These are phyloP conservation scores for Alectoria sarmentosa DNA, from an alignment of 495 filamentous ascomycete genomes.

Conservation along the genomic window DNA sequence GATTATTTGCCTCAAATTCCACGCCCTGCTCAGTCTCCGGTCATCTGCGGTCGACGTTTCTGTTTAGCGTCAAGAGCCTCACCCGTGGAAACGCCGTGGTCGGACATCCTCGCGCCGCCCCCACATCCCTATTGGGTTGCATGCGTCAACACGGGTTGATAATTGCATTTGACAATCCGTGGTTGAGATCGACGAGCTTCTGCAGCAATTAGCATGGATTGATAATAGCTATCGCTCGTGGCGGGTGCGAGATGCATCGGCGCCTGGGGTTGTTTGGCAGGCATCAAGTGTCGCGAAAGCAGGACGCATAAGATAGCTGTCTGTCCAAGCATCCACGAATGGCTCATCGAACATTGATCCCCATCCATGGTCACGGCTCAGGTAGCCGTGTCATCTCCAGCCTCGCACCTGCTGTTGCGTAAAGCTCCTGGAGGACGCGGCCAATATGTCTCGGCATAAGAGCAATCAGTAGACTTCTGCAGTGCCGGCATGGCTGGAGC, in stretches of 20 bases:
- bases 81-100: neutral
- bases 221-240: too few species aligned
- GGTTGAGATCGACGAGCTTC: neutral
- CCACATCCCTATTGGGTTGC: conserved; percentile 3
- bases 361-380: neutral
- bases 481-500: neutral
- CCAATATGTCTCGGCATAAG: neutral
- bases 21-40: neutral
- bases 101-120: conserved; percentile 17
- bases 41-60: neutral
- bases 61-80: neutral
- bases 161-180: neutral
- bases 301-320: too few species aligned
- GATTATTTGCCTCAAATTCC: neutral
- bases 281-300: neutral
- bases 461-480: neutral
- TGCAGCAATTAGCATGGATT: neutral
- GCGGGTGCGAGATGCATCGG: conserved; percentile 15
- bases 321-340: neutral
- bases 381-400: neutral
- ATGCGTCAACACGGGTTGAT: conserved; percentile 1
- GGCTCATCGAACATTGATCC: neutral
- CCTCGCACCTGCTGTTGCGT: neutral
- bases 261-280: neutral
- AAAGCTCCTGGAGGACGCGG: neutral